Conservation (phyloP, 805 yeast species). For the Starmerella lactis-condensi region DNA sequence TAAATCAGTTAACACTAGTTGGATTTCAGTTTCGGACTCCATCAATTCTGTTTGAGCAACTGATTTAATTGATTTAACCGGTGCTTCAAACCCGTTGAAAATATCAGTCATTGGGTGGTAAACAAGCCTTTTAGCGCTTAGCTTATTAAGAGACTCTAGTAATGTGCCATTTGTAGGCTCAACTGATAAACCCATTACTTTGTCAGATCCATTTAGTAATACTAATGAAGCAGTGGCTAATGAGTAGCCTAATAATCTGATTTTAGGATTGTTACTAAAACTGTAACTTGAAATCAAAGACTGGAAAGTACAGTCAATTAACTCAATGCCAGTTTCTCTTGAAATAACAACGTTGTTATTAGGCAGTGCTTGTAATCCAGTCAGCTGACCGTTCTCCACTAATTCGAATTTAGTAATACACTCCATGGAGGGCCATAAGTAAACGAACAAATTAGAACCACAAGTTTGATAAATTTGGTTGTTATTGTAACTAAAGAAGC, state of each 20-base stretch:
- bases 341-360: conserved; percentile 9
- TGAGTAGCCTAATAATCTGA: conserved; percentile 9
- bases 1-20: conserved; percentile 27
- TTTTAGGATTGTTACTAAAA: not conserved
- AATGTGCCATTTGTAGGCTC: conserved; percentile 13
- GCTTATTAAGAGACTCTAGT: conserved; percentile 15
- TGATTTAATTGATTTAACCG: not conserved
- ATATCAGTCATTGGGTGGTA: conserved; percentile 20
- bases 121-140: conserved; percentile 6
- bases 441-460: too few relatives aligned
- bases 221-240: conserved; percentile 7
- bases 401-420: too few relatives aligned
- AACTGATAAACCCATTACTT: conserved; percentile 15
- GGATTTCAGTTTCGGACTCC: conserved; percentile 22
- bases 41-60: not conserved
- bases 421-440: too few relatives aligned
- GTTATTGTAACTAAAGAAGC: too few relatives aligned
- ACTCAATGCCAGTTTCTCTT: conserved; percentile 4
- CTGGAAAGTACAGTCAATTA: conserved; percentile 14
- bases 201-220: conserved; percentile 5
- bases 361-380: conserved; percentile 11
- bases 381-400: conserved; percentile 3
- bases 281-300: conserved; percentile 7
- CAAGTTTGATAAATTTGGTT: too few relatives aligned
- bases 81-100: conserved; percentile 20